Conservation (phyloP, 176 grass and related monocot species). For the Oryza glumipatula region DNA sequence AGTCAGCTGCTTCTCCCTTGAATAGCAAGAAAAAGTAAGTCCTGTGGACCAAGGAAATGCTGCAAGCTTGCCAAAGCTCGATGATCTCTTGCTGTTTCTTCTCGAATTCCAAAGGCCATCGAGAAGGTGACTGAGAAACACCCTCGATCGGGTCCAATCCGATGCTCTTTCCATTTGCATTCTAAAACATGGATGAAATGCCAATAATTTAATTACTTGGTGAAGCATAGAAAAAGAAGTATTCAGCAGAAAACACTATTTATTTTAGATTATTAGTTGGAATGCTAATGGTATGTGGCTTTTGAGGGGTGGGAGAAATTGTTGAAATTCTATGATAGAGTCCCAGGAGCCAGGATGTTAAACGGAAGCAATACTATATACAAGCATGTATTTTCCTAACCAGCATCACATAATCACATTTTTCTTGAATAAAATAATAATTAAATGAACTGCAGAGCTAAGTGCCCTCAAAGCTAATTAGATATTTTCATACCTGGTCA, state of each 20-base stretch:
- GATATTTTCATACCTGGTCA: conserved; percentile 52
- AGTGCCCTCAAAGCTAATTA: background rate
- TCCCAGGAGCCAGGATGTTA: background rate
- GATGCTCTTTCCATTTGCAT: conserved; percentile 63
- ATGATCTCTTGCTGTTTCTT: conserved; percentile 87
- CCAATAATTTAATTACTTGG: background rate
- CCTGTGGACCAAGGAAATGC: conserved; percentile 86
- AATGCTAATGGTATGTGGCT: background rate
- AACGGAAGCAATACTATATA: background rate
- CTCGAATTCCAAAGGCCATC: conserved; percentile 80
- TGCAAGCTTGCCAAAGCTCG: conserved; percentile 78
- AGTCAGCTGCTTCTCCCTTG: conserved; percentile 86
- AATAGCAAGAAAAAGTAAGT: conserved; percentile 94
- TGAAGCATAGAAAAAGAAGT: background rate
- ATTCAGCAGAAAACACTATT: background rate
- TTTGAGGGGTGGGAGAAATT: no score
- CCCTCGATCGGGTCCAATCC: conserved; percentile 40
- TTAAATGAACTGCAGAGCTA: background rate
- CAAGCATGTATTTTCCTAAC: background rate
- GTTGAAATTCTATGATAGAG: no score
- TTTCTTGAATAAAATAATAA: background rate
- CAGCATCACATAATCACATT: background rate
- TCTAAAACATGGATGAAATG: conserved; percentile 37
- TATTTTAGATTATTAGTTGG: background rate
- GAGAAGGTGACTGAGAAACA: conserved; percentile 61